Evolutionary conservation across 371 early-diverging fungal species (phyloP).

Genomic region (Mucor mucedo): DNA sequence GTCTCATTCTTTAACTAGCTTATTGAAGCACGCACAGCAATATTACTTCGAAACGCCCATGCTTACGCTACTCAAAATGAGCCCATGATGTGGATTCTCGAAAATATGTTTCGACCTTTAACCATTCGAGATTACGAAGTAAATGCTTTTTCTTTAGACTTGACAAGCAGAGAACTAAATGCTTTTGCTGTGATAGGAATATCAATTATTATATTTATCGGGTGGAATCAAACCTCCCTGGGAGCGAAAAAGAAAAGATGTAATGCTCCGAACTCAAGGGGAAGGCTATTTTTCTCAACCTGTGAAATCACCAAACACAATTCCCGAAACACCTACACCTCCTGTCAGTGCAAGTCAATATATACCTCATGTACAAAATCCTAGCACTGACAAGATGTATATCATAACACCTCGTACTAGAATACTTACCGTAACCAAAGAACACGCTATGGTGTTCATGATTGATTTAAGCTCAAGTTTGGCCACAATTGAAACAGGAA

Average conservation of each 20-base stretch:
- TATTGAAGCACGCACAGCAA: slow-evolving; percentile 29
- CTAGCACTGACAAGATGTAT: slow-evolving; percentile 23
- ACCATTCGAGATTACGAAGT: slow-evolving; percentile 26
- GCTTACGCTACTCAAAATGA: slow-evolving; percentile 19
- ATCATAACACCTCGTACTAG: slow-evolving; percentile 72
- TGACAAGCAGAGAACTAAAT: background rate
- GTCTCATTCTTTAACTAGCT: background rate
- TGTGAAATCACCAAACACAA: background rate
- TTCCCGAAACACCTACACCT: slow-evolving; percentile 6
- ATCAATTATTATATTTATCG: slow-evolving; percentile 24
- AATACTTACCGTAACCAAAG: slow-evolving; percentile 57
- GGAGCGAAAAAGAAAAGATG: slow-evolving; percentile 30
- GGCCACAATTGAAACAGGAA: slow-evolving; percentile 64
- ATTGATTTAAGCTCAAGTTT: slow-evolving; percentile 76
- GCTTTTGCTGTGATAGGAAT: slow-evolving; percentile 14
- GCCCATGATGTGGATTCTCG: slow-evolving; percentile 27
- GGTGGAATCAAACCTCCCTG: slow-evolving; percentile 21
- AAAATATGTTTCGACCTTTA: slow-evolving; percentile 30
- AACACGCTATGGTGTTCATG: slow-evolving; percentile 70
- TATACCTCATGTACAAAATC: background rate
- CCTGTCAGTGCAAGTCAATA: background rate
- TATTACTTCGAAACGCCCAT: slow-evolving; percentile 19
- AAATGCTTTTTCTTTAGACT: slow-evolving; percentile 1
- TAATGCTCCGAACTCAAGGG: background rate
- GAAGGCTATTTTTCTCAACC: slow-evolving; percentile 5